Percentiles rank a stretch among this genome's conserved stretches.
Conservation (phyloP, 2,329 filamentous ascomycete species). For the Pseudocercospora ulei region DNA sequence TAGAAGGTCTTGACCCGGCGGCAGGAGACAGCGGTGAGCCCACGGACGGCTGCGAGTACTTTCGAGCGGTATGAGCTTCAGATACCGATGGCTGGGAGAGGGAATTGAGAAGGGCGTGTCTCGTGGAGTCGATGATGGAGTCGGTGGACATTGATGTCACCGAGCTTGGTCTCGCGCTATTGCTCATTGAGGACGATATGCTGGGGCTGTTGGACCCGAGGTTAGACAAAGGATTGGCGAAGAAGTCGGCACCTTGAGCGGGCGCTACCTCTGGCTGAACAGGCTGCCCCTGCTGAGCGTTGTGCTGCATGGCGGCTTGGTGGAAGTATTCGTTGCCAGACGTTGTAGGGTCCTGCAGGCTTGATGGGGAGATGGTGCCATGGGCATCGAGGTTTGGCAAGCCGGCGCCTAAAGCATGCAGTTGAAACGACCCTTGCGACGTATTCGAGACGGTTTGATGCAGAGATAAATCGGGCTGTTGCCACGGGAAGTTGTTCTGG, state of each 20-base stretch:
- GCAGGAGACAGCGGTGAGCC: conserved; percentile 44
- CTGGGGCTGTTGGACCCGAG: conserved; percentile 58
- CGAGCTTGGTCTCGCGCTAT: conserved; percentile 54
- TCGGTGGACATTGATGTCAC: conserved; percentile 53
- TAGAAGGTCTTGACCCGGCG: conserved; percentile 26
- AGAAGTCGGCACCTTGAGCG: conserved; percentile 46
- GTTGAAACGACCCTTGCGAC: conserved; percentile 56
- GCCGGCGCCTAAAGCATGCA: conserved; percentile 63
- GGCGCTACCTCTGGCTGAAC: conserved; percentile 21
- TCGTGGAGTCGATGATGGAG: conserved; percentile 57
- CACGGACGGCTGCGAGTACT: conserved; percentile 51
- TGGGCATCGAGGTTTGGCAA: conserved; percentile 67
- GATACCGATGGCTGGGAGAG: conserved; percentile 51
- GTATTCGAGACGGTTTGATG: conserved; percentile 52
- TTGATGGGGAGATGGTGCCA: conserved; percentile 67
- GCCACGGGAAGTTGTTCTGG: conserved; percentile 42
- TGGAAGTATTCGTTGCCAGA: conserved; percentile 65
- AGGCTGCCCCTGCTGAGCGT: conserved; percentile 18
- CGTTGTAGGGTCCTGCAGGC: conserved; percentile 58
- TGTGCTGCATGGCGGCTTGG: conserved; percentile 52
- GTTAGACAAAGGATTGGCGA: conserved; percentile 50
- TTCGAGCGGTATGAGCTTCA: conserved; percentile 43
- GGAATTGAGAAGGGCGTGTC: conserved; percentile 53
- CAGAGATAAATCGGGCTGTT: conserved; percentile 58
- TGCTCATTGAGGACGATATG: conserved; percentile 57